These are phyloP conservation scores for Oidium heveae DNA, from an alignment of 2,329 filamentous ascomycete species.

Conservation along the genomic window DNA sequence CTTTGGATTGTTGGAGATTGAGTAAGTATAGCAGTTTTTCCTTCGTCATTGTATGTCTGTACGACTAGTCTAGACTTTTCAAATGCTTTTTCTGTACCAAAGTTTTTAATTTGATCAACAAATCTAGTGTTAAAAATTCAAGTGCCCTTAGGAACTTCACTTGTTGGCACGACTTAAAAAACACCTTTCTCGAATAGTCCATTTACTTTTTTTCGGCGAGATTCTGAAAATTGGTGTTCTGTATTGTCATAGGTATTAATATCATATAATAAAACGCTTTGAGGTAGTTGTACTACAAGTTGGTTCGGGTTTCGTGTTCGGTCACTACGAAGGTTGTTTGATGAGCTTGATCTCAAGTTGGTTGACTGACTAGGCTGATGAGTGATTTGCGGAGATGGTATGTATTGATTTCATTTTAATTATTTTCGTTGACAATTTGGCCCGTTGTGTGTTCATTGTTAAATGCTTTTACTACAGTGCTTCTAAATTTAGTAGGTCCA, in stretches of 20 bases:
- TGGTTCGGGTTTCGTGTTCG: no score
- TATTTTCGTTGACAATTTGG: neutral
- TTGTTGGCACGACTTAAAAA: neutral
- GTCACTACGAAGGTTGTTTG: no score
- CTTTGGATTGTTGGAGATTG: constrained; percentile 3
- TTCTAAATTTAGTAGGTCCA: neutral
- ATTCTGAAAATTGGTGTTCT: neutral
- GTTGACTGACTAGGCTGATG: no score
- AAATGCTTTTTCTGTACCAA: neutral
- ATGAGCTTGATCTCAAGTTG: no score
- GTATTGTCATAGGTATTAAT: neutral
- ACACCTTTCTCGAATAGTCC: neutral
- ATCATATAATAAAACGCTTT: no score
- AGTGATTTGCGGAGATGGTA: neutral
- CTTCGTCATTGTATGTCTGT: constrained; percentile 3
- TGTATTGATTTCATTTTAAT: neutral
- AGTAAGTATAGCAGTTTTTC: constrained; percentile 2
- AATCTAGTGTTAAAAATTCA: neutral
- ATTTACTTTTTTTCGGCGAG: neutral
- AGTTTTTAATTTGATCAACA: neutral
- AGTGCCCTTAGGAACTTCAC: neutral
- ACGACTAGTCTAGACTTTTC: constrained; percentile 1
- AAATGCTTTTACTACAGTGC: neutral
- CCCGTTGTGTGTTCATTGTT: neutral
- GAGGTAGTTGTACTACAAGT: no score